phyloP scores from a whole-genome alignment of 75 land plant species.

The Selaginella tamariscina region DNA sequence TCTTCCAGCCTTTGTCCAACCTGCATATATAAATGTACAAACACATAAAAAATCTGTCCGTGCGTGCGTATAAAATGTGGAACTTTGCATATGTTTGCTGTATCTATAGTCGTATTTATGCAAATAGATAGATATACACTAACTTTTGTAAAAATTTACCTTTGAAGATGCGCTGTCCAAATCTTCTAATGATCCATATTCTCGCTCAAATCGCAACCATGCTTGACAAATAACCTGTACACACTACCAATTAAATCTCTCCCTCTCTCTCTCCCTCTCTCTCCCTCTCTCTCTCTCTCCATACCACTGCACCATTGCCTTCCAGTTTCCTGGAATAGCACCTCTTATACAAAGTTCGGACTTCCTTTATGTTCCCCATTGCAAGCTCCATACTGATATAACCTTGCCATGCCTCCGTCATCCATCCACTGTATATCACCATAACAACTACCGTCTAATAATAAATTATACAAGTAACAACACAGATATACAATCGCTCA shows the following conservation, averaged over 20 bases:
- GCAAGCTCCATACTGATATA: constrained; percentile 78
- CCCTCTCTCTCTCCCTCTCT: not conserved
- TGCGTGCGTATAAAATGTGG: not conserved
- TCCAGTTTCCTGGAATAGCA: constrained; percentile 79
- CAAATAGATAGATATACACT: not conserved
- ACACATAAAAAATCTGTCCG: not conserved
- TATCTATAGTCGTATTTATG: not conserved
- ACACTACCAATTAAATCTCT: not conserved
- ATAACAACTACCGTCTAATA: no score
- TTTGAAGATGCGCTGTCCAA: constrained; percentile 59
- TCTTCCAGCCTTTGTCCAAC: constrained; percentile 60
- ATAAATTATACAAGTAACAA: no score
- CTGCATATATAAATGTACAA: constrained; percentile 20
- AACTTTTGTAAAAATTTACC: constrained; percentile 25
- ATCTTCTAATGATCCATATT: constrained; percentile 75
- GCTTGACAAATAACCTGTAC: constrained; percentile 63
- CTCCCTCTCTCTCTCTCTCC: not conserved
- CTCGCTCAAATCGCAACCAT: constrained; percentile 86
- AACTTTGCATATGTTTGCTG: not conserved
- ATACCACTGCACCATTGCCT: constrained; percentile 91
- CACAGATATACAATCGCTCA: no score
- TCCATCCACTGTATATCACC: constrained; percentile 53
- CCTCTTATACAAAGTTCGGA: constrained; percentile 77
- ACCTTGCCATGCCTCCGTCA: constrained; percentile 67
- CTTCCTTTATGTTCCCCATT: constrained; percentile 54